A percentile compares a stretch with the other conserved stretches of the same genome.
Conservation (phyloP, 148 eudicot species). For the Camellia lanceoleosa region DNA sequence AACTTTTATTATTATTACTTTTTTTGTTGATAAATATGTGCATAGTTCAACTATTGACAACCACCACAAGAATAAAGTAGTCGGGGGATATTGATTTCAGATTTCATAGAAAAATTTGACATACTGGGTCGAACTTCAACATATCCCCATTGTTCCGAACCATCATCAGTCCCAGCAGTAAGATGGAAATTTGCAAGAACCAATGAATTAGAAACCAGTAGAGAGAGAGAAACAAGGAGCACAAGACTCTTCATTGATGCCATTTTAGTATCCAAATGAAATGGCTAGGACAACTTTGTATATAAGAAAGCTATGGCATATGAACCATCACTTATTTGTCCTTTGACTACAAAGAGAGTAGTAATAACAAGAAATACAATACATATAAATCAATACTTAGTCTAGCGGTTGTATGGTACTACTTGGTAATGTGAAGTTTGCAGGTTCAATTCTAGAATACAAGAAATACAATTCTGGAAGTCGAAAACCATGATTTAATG, state of each 20-base stretch:
- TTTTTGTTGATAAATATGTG: no score
- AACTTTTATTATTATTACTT: no score
- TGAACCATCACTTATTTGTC: no score
- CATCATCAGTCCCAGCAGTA: constrained; percentile 13
- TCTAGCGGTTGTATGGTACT: no score
- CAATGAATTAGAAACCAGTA: background rate
- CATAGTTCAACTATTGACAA: no score
- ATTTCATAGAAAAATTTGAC: background rate
- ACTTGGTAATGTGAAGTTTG: no score
- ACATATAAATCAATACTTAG: no score
- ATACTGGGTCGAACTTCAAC: constrained; percentile 23
- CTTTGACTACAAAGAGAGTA: no score
- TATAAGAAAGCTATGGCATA: background rate
- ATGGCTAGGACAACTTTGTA: background rate
- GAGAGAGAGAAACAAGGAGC: background rate
- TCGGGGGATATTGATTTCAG: background rate
- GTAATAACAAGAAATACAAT: no score
- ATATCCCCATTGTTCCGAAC: constrained; percentile 20
- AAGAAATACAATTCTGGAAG: no score
- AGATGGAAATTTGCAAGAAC: background rate
- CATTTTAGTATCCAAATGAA: background rate
- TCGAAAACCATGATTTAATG: no score
- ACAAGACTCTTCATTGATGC: background rate
- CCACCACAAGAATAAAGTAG: background rate
- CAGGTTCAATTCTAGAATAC: no score